Evolutionary conservation across 169 alveolate genomes (phyloP).

Genomic region (Eimeria acervulina): DNA sequence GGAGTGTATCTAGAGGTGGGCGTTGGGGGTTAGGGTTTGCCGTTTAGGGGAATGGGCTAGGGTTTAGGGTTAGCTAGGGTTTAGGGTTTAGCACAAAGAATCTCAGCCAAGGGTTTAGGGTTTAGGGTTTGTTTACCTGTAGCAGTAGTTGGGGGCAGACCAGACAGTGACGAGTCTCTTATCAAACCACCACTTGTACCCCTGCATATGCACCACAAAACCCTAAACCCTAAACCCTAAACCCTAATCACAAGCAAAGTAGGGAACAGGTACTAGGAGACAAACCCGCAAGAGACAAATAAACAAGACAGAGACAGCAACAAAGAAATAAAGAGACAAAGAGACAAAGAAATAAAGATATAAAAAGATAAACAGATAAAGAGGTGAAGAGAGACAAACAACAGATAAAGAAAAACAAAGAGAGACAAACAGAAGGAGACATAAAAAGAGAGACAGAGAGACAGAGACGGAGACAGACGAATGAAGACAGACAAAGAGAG

Average conservation of each 20-base stretch:
- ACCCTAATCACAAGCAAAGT: not conserved
- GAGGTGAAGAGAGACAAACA: not conserved
- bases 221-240: constrained; percentile 35
- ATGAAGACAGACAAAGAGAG: too few relatives aligned
- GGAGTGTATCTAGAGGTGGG: too few relatives aligned
- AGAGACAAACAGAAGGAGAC: not conserved
- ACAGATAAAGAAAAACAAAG: not conserved
- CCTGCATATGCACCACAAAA: constrained; percentile 65
- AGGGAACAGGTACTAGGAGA: too few relatives aligned
- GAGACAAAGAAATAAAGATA: not conserved
- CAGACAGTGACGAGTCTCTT: constrained; percentile 94
- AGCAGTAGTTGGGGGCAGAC: constrained; percentile 99
- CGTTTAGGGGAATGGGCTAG: too few relatives aligned
- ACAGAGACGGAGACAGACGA: too few relatives aligned
- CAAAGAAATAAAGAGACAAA: not conserved
- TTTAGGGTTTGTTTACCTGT: constrained; percentile 88
- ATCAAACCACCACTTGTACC: constrained; percentile 88
- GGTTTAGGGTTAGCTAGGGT: constrained; percentile 12
- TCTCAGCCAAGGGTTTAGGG: too few relatives aligned
- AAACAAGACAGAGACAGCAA: not conserved
- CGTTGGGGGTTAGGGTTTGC: too few relatives aligned
- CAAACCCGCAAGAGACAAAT: not conserved
- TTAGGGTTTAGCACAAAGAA: constrained; percentile 55
- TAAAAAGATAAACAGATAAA: too few relatives aligned
- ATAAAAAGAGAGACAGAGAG: not conserved